Percentiles rank a stretch among this genome's conserved stretches.
phyloP scores from a whole-genome alignment of 495 filamentous ascomycete genomes.

The Penicillium macrosclerotiorum region DNA sequence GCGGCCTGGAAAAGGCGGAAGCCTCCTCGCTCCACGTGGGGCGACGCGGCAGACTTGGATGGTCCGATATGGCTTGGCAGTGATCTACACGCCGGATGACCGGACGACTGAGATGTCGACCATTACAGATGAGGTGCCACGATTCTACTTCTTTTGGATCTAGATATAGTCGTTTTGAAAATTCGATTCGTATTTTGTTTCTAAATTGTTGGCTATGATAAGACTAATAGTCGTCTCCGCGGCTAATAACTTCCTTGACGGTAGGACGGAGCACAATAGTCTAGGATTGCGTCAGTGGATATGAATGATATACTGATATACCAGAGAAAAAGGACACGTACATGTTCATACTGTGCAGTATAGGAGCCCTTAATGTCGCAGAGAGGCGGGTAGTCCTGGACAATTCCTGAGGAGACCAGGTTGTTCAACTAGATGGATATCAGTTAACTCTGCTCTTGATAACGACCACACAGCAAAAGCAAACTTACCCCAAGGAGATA shows the following conservation, averaged over 20 bases:
- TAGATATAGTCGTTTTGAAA: no score
- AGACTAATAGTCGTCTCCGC: slow-evolving; percentile 80
- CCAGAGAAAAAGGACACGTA: slow-evolving; percentile 44
- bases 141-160: background rate
- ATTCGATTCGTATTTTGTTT: slow-evolving; percentile 4
- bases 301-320: slow-evolving; percentile 1
- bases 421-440: slow-evolving; percentile 70
- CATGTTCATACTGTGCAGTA: slow-evolving; percentile 93
- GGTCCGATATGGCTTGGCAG: slow-evolving; percentile 22
- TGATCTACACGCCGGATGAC: slow-evolving; percentile 6
- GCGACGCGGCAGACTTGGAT: slow-evolving; percentile 28
- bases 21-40: slow-evolving; percentile 39
- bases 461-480: slow-evolving; percentile 2
- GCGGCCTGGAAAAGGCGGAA: slow-evolving; percentile 20
- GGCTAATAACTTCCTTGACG: slow-evolving; percentile 90
- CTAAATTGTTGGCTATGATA: background rate
- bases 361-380: slow-evolving; percentile 93
- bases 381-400: slow-evolving; percentile 86
- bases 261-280: slow-evolving; percentile 84
- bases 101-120: background rate
- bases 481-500: slow-evolving; percentile 75
- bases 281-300: slow-evolving; percentile 39
- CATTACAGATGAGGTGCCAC: slow-evolving; percentile 3
- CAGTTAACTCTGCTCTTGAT: slow-evolving; percentile 10
- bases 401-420: slow-evolving; percentile 77